Conservation (phyloP, 805 yeast species). For the Tetrapisispora fleetii region DNA sequence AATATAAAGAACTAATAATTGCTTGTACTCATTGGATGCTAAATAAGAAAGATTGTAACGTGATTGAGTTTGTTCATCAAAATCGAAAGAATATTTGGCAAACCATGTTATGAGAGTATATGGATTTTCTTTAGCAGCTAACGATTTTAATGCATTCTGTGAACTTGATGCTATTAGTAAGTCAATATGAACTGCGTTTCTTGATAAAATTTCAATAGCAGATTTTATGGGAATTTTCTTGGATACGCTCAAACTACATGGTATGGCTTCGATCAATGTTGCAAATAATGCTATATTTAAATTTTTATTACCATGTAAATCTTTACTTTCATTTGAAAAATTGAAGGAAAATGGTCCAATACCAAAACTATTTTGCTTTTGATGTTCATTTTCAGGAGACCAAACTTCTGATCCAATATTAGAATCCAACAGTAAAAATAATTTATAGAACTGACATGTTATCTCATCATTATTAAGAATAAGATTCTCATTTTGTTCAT, state of each 20-base stretch:
- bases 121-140: slow-evolving; percentile 64
- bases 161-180: slow-evolving; percentile 55
- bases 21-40: slow-evolving; percentile 51
- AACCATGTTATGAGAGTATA: slow-evolving; percentile 60
- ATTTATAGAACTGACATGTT: slow-evolving; percentile 42
- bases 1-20: slow-evolving; percentile 58
- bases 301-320: slow-evolving; percentile 16
- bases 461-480: slow-evolving; percentile 59
- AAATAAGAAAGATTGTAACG: slow-evolving; percentile 48
- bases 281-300: slow-evolving; percentile 55
- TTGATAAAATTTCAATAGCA: slow-evolving; percentile 64
- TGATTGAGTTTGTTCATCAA: slow-evolving; percentile 57
- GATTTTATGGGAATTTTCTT: slow-evolving; percentile 47
- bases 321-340: slow-evolving; percentile 32
- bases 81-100: slow-evolving; percentile 70
- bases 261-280: slow-evolving; percentile 57
- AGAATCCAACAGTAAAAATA: slow-evolving; percentile 52
- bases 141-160: slow-evolving; percentile 46
- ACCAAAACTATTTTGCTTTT: slow-evolving; percentile 29
- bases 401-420: slow-evolving; percentile 42
- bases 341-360: slow-evolving; percentile 32
- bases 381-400: slow-evolving; percentile 30
- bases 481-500: slow-evolving; percentile 23
- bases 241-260: slow-evolving; percentile 50
- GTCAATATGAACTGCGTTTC: slow-evolving; percentile 65